Base-by-base conservation (phyloP, 1,284 basidiomycete genomes). In the Rhodotorula sp. region DNA sequence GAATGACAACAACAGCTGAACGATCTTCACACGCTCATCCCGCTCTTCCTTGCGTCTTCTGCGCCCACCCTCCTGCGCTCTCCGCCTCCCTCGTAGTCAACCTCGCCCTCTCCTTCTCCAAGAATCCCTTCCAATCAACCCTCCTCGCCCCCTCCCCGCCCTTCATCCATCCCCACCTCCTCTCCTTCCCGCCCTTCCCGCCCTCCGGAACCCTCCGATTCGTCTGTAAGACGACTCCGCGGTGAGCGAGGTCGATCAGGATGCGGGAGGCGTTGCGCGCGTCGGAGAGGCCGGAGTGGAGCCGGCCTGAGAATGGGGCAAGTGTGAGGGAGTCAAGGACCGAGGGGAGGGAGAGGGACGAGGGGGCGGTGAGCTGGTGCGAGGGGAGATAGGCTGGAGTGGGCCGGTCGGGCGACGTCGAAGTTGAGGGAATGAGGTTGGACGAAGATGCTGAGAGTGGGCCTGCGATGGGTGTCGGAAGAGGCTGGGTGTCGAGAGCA, bases 211-310 rank as follows among this genome's bases (percentile, higher is more conserved):
- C 86, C 27, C 81, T 75, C 2, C 87, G 88, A 77, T 94, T 96
- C 32, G 90, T 86, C 71, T 86, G 83, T 67, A 95, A 83, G 64
- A 84, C 81, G 44, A 89, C 83, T 49, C 87, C 87, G 62, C 86
- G 84, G 60, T 85, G 82, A 8, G 88, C 89, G 27, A 94, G 85
- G 76, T 90, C 90, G 58, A 85, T 81, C 49, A 94, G 80, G 68
- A 96, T 88, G 32, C 90, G 86, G 24, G 89, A 84, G 64, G 95
- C 86, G 78, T 95, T 95, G 22, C 89, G 88, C 39, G 90, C 86
- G 80, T 96, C 93, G 80, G 92, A 91, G 53, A 94, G 89, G 29
- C 93, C 93, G 76, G 88, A 88, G 80, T 96, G 93, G 70, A 88
- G 85, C 75, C 90, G 85, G 22, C 93, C 93, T 79, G 88, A 82